These are phyloP conservation scores for Forsythia viridissima DNA, from an alignment of 257 asterid genomes.

Conservation along the genomic window DNA sequence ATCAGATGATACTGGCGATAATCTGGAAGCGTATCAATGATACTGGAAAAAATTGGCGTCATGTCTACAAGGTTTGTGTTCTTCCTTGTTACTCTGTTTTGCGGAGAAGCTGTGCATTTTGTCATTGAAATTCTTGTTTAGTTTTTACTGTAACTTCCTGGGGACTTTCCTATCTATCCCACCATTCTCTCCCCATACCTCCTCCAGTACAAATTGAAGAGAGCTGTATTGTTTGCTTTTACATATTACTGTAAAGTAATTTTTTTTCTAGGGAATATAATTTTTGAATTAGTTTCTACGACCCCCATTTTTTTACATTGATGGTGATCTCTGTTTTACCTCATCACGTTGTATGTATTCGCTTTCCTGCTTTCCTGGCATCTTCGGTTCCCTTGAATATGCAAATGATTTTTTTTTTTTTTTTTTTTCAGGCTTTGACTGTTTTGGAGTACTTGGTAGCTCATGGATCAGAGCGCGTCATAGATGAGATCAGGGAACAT, in stretches of 20 bases:
- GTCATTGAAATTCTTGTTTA: background rate
- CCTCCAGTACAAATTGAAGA: background rate
- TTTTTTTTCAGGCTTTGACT: constrained; percentile 63
- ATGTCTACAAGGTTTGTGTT: constrained; percentile 84
- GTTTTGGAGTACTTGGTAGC: constrained; percentile 95
- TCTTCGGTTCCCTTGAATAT: constrained; percentile 10
- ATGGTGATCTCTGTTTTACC: constrained; percentile 9
- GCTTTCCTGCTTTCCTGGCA: constrained; percentile 7
- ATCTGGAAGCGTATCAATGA: constrained; percentile 96
- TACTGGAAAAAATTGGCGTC: constrained; percentile 97
- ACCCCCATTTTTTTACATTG: background rate
- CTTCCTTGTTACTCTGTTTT: constrained; percentile 2
- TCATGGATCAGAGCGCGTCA: constrained; percentile 88
- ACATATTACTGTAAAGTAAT: background rate
- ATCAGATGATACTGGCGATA: constrained; percentile 90
- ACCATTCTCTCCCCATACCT: background rate
- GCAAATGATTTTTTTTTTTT: background rate
- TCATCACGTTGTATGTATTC: constrained; percentile 7
- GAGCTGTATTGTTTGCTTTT: background rate
- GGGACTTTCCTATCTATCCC: background rate
- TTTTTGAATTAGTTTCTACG: background rate
- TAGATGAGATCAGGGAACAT: constrained; percentile 93
- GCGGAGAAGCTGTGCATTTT: background rate
- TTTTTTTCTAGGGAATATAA: constrained; percentile 10
- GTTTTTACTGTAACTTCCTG: background rate